A percentile compares a stretch with the other conserved stretches of the same genome.
These are phyloP conservation scores for Moricandia moricandioides DNA, from an alignment of 345 rosid species.

Conservation along the genomic window DNA sequence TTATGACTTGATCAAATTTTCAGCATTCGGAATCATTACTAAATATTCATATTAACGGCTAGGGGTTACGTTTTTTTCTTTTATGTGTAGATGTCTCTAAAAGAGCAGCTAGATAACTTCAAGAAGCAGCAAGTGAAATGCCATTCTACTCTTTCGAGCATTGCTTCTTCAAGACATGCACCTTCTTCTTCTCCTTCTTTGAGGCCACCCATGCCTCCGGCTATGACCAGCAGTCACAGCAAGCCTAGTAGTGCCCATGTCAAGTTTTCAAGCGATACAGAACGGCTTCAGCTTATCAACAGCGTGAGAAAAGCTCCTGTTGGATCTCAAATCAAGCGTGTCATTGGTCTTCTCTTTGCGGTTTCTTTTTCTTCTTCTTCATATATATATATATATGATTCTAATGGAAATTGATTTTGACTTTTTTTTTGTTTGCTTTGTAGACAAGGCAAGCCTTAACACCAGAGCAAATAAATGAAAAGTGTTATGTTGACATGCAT, in stretches of 20 bases:
- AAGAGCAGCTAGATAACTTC: conserved; percentile 60
- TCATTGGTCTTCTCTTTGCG: conserved; percentile 62
- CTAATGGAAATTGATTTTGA: not conserved
- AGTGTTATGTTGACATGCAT: conserved; percentile 60
- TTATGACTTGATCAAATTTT: not conserved
- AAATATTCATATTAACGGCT: not conserved
- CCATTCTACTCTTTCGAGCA: conserved; percentile 59
- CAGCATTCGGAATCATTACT: not conserved
- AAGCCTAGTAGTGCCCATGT: conserved; percentile 40
- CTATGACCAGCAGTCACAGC: conserved; percentile 31
- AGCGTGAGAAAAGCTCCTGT: conserved; percentile 68
- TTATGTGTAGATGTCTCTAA: conserved; percentile 53
- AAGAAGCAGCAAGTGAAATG: conserved; percentile 77
- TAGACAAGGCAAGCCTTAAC: conserved; percentile 73
- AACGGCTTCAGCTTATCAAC: conserved; percentile 61
- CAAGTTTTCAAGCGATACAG: conserved; percentile 74
- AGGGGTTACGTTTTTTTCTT: not conserved
- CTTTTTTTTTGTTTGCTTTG: not conserved
- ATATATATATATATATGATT: not conserved
- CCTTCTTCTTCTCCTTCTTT: not conserved
- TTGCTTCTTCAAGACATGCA: conserved; percentile 45
- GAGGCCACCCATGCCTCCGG: conserved; percentile 35
- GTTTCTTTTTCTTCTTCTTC: conserved; percentile 27
- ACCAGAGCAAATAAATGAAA: conserved; percentile 77
- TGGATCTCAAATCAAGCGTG: conserved; percentile 92